phyloP scores from a whole-genome alignment of 768 basidiomycete species.

The Rhodotorula diobovata region DNA sequence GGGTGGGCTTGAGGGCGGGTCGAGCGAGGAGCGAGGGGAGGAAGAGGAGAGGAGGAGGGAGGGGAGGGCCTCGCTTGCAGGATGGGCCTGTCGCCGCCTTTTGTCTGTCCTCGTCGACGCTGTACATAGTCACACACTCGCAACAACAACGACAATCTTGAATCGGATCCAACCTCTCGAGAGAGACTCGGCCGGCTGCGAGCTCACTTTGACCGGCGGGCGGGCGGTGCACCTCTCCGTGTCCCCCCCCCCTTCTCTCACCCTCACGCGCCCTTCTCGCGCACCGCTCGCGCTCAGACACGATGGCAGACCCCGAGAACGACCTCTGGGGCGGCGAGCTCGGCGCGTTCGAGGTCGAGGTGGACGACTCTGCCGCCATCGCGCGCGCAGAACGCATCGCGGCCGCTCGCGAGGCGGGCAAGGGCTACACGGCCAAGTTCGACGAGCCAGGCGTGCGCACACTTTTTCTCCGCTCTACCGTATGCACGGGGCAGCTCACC shows the following conservation, averaged over 20 bases:
- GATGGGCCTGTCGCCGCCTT: too few species aligned
- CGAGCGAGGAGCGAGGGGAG: neutral
- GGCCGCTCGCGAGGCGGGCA: neutral
- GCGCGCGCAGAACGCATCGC: neutral
- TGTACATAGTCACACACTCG: too few species aligned
- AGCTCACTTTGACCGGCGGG: too few species aligned
- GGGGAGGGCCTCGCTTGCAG: too few species aligned
- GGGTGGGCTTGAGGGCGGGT: neutral
- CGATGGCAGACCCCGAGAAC: neutral
- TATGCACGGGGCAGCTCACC: neutral
- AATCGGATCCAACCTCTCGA: too few species aligned
- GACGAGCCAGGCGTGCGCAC: conserved; percentile 3
- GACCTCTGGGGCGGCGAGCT: neutral
- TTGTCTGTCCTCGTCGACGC: too few species aligned
- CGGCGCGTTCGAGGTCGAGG: conserved; percentile 3
- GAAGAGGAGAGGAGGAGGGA: neutral
- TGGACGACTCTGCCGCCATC: neutral
- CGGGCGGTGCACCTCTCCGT: neutral
- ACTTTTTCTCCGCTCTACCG: too few species aligned
- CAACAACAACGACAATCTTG: too few species aligned
- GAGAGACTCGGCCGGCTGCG: too few species aligned
- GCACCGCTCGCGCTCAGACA: too few species aligned
- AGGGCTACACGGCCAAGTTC: conserved; percentile 6
- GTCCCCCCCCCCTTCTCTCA: too few species aligned
- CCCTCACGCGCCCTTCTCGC: neutral